Percentiles rank a stretch among this genome's conserved stretches.
These are phyloP conservation scores for Nannochloris sp. DNA, from an alignment of 139 green algal genomes.

Conservation along the genomic window DNA sequence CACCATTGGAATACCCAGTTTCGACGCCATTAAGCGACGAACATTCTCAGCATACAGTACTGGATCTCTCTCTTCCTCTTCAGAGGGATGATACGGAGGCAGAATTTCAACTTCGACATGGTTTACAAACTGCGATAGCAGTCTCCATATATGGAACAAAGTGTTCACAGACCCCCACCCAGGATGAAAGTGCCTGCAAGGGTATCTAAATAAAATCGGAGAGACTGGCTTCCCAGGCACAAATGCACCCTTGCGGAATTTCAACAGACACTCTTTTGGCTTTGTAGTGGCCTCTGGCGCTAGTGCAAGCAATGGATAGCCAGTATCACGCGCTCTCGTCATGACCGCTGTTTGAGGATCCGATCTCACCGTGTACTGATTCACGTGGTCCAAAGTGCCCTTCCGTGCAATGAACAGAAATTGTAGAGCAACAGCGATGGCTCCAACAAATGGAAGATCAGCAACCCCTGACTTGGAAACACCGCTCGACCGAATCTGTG, in stretches of 20 bases:
- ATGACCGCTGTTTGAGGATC: conserved; percentile 23
- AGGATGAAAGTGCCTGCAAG: conserved; percentile 26
- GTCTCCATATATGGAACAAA: conserved; percentile 27
- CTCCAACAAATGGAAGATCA: conserved; percentile 35
- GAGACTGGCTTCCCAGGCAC: conserved; percentile 25
- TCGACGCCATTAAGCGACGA: conserved; percentile 22
- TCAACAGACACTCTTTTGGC: conserved; percentile 29
- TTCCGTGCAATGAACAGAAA: conserved; percentile 40
- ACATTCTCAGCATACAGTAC: conserved; percentile 38
- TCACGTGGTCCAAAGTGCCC: conserved; percentile 19
- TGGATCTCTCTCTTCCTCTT: conserved; percentile 25
- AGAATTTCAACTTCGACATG: conserved; percentile 16
- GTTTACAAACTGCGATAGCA: conserved; percentile 18
- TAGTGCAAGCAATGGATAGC: conserved; percentile 35
- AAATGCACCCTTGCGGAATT: conserved; percentile 39
- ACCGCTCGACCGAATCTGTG: background rate
- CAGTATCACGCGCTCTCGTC: background rate
- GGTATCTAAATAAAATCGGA: conserved; percentile 37
- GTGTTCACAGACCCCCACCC: conserved; percentile 33
- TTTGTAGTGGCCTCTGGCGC: conserved; percentile 46
- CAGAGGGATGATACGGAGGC: conserved; percentile 16
- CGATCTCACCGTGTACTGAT: conserved; percentile 17
- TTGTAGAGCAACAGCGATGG: conserved; percentile 25
- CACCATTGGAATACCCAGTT: background rate
- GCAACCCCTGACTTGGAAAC: conserved; percentile 33